Conservation (phyloP, 169 alveolate genomes). For the Theileria orientalis region DNA sequence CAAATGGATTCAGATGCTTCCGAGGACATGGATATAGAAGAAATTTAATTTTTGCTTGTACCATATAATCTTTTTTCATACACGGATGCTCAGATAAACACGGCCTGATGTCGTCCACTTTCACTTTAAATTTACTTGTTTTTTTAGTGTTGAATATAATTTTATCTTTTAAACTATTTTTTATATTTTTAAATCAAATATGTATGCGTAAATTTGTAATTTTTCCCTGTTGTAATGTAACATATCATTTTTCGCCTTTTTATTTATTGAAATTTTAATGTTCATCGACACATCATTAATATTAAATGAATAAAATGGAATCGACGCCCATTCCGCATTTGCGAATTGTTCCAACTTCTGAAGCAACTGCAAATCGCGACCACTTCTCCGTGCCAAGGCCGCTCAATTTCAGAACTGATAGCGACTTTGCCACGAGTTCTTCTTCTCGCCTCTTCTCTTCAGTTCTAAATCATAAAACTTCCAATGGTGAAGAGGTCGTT, state of each 20-base stretch:
- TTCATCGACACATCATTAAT: neutral
- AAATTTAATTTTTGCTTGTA: neutral
- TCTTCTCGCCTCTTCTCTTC: neutral
- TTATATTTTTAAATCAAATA: neutral
- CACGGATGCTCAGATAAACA: neutral
- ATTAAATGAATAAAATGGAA: neutral
- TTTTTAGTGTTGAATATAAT: neutral
- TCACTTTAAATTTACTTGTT: neutral
- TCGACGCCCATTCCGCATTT: constrained; percentile 22
- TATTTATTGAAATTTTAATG: no score
- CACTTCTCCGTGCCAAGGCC: constrained; percentile 26
- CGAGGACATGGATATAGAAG: constrained; percentile 24
- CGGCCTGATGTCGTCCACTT: neutral
- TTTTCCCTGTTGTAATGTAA: neutral
- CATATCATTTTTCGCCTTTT: neutral
- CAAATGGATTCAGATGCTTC: constrained; percentile 20
- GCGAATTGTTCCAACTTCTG: constrained; percentile 20
- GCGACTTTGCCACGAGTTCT: neutral
- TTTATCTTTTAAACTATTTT: neutral
- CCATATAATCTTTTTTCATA: neutral
- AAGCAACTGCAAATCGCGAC: constrained; percentile 3
- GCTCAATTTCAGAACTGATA: neutral
- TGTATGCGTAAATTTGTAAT: neutral
- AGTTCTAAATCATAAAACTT: neutral
- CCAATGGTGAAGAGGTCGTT: constrained; percentile 48